Conservation (phyloP, 768 basidiomycete species). For the Termitomyces heimii region DNA sequence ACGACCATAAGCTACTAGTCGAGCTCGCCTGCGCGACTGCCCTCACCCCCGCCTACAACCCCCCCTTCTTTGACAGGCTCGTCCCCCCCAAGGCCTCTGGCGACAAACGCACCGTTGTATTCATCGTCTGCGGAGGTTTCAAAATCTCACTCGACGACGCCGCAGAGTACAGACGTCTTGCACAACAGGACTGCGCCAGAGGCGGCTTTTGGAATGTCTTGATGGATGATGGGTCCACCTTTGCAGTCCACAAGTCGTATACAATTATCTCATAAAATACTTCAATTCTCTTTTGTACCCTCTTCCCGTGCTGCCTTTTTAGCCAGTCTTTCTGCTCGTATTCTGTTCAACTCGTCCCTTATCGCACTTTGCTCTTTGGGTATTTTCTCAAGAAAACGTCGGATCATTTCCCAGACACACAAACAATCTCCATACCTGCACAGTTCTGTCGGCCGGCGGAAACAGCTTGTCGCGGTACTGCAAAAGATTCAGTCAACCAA, state of each 20-base stretch:
- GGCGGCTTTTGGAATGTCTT: conserved; percentile 28
- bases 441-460: conserved; percentile 52
- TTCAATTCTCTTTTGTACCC: neutral
- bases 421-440: conserved; percentile 29
- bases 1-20: conserved; percentile 70
- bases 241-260: conserved; percentile 21
- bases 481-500: neutral
- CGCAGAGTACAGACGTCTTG: conserved; percentile 35
- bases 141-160: conserved; percentile 56
- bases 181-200: conserved; percentile 28
- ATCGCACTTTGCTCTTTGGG: conserved; percentile 64
- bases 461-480: conserved; percentile 74
- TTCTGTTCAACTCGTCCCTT: conserved; percentile 64
- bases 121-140: conserved; percentile 69
- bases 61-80: conserved; percentile 45
- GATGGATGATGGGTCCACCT: conserved; percentile 32
- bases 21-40: conserved; percentile 74
- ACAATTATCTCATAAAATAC: no score
- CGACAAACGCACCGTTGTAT: conserved; percentile 42
- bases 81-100: conserved; percentile 28
- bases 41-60: conserved; percentile 59
- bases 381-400: conserved; percentile 35
- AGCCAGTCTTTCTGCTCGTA: conserved; percentile 53
- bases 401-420: neutral
- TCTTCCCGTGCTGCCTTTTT: conserved; percentile 36